These are phyloP conservation scores for Ustilago nuda DNA, from an alignment of 1,284 basidiomycete species.

Conservation along the genomic window DNA sequence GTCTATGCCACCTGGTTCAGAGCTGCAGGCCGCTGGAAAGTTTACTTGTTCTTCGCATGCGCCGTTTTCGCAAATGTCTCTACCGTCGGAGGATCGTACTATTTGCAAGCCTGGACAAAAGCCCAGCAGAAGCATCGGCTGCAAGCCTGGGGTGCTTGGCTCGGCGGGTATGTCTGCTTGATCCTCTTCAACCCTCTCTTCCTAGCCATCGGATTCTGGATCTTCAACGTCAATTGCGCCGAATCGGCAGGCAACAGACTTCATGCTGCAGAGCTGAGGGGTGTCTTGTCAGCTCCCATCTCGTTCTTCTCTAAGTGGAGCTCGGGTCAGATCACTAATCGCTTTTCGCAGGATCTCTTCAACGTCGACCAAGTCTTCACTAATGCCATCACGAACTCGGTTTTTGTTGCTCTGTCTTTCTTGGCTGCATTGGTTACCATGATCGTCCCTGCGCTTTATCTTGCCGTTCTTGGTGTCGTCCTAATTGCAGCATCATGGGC, in stretches of 20 bases:
- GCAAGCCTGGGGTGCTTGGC: slow-evolving; percentile 23
- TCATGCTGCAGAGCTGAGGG: slow-evolving; percentile 36
- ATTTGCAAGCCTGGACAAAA: slow-evolving; percentile 45
- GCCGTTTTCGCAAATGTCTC: background rate
- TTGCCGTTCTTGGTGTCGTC: slow-evolving; percentile 21
- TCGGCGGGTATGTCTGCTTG: slow-evolving; percentile 22
- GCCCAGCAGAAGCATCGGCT: slow-evolving; percentile 34
- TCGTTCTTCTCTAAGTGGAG: slow-evolving; percentile 51
- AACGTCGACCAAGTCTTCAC: slow-evolving; percentile 45
- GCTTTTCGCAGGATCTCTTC: slow-evolving; percentile 60
- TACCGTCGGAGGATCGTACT: slow-evolving; percentile 19
- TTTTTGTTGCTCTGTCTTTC: slow-evolving; percentile 10
- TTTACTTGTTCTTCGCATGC: slow-evolving; percentile 2
- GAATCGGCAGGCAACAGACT: slow-evolving; percentile 36
- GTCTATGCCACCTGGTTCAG: slow-evolving; percentile 32
- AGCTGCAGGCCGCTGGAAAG: slow-evolving; percentile 28
- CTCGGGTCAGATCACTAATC: slow-evolving; percentile 53
- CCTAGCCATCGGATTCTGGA: slow-evolving; percentile 24
- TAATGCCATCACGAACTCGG: slow-evolving; percentile 29
- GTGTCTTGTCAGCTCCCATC: slow-evolving; percentile 42
- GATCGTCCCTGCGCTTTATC: slow-evolving; percentile 51
- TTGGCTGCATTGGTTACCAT: slow-evolving; percentile 33
- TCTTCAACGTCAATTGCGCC: slow-evolving; percentile 10
- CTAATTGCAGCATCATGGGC: slow-evolving; percentile 21
- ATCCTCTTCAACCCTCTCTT: slow-evolving; percentile 11